phyloP scores from a whole-genome alignment of 345 rosid genomes.

The Bretschneidera sinensis region DNA sequence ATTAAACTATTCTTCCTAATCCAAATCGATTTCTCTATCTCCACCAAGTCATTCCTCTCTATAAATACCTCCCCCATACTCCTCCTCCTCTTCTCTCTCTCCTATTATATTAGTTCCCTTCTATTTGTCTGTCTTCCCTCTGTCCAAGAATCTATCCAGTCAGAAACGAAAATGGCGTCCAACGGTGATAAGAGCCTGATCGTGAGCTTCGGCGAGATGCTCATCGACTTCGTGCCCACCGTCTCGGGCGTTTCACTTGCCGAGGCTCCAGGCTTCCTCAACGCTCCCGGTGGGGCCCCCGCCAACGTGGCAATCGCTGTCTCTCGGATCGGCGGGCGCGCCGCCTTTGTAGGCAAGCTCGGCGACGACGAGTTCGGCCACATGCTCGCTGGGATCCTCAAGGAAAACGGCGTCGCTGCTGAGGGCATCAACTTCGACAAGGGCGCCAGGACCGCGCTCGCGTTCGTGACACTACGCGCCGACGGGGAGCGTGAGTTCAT shows the following conservation, averaged over 20 bases:
- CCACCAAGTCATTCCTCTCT: no score
- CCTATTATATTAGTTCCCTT: no score
- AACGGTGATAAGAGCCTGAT: slow-evolving; percentile 50
- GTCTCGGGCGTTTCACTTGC: slow-evolving; percentile 93
- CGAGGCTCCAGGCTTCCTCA: slow-evolving; percentile 94
- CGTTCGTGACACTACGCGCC: slow-evolving; percentile 89
- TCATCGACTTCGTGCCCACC: slow-evolving; percentile 93
- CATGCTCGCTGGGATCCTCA: slow-evolving; percentile 96
- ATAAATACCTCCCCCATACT: no score
- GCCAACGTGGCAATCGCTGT: slow-evolving; percentile 98
- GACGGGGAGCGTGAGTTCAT: slow-evolving; percentile 98
- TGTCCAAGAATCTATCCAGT: no score
- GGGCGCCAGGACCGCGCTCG: slow-evolving; percentile 94
- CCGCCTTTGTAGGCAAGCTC: slow-evolving; percentile 85
- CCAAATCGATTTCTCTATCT: no score
- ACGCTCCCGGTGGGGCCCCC: slow-evolving; percentile 97
- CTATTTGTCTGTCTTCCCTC: no score
- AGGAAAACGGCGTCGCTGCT: slow-evolving; percentile 62
- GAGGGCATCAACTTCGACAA: slow-evolving; percentile 86
- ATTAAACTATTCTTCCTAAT: no score
- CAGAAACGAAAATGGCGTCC: slow-evolving; percentile 27
- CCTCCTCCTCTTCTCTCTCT: no score
- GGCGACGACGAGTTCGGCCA: slow-evolving; percentile 96
- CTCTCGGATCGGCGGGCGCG: slow-evolving; percentile 64
- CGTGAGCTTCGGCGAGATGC: slow-evolving; percentile 97